Percentiles rank a stretch among this genome's conserved stretches.
phyloP scores from a whole-genome alignment of 192 early-diverging fungal species.

The Rhizophagus clarus region DNA sequence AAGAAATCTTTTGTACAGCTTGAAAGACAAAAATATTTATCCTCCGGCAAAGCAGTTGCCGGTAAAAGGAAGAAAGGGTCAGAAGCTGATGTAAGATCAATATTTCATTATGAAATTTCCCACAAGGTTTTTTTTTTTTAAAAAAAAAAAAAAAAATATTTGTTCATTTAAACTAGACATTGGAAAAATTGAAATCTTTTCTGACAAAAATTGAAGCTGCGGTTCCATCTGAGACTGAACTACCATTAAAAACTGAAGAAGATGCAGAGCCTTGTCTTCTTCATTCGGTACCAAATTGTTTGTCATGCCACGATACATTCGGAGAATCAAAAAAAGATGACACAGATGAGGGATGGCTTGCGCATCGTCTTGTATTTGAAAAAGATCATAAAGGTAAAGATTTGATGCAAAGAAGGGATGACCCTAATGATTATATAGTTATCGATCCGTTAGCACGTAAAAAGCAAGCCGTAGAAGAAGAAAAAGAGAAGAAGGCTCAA shows the following conservation, averaged over 20 bases:
- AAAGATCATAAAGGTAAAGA: conserved; percentile 69
- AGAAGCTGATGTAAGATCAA: conserved; percentile 39
- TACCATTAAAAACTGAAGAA: conserved; percentile 33
- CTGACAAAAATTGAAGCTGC: conserved; percentile 49
- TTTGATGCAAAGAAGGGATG: conserved; percentile 52
- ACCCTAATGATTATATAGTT: conserved; percentile 66
- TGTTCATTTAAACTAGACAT: conserved; percentile 20
- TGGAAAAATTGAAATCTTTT: conserved; percentile 61
- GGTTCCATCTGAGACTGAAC: conserved; percentile 18
- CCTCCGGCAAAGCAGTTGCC: conserved; percentile 36
- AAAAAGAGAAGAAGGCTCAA: conserved; percentile 23
- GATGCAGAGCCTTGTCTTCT: conserved; percentile 59
- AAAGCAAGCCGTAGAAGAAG: conserved; percentile 37
- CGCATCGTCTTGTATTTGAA: conserved; percentile 73
- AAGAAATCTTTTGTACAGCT: conserved; percentile 43
- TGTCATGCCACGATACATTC: conserved; percentile 66
- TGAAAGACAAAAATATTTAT: conserved; percentile 52
- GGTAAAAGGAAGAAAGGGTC: conserved; percentile 33
- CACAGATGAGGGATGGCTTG: conserved; percentile 71
- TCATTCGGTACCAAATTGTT: conserved; percentile 70
- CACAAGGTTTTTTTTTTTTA: neutral
- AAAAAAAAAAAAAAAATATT: neutral
- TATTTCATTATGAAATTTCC: neutral
- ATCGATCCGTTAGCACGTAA: conserved; percentile 61
- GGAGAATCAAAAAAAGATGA: conserved; percentile 45